Evolutionary conservation across 371 early-diverging fungal genomes (phyloP).

Genomic region (Zychaea mexicana): DNA sequence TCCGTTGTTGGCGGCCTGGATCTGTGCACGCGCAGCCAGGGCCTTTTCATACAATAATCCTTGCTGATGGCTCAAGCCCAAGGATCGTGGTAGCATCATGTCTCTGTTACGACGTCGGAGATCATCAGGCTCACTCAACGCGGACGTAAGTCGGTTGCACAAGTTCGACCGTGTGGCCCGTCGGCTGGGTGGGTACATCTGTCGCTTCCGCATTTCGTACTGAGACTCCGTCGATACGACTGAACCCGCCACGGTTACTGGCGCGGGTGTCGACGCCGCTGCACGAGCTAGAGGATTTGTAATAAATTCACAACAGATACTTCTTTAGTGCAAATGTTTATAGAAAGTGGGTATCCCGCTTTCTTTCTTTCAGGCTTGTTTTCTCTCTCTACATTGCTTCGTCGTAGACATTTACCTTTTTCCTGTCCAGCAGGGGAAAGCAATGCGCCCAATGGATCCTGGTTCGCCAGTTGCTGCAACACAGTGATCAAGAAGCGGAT

Average conservation of each 20-base stretch:
- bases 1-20: slow-evolving; percentile 31
- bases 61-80: slow-evolving; percentile 32
- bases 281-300: background rate
- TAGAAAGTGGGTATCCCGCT: too few species aligned
- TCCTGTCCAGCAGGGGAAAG: slow-evolving; percentile 63
- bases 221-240: slow-evolving; percentile 43
- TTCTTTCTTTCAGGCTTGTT: too few species aligned
- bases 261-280: slow-evolving; percentile 2
- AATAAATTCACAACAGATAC: background rate
- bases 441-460: slow-evolving; percentile 64
- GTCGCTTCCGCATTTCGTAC: slow-evolving; percentile 38
- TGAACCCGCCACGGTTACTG: slow-evolving; percentile 25
- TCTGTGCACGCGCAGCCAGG: slow-evolving; percentile 40
- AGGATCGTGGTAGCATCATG: slow-evolving; percentile 27
- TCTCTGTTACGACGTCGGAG: slow-evolving; percentile 37
- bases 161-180: slow-evolving; percentile 24
- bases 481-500: slow-evolving; percentile 93
- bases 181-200: slow-evolving; percentile 31
- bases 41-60: slow-evolving; percentile 45
- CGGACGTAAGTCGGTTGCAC: slow-evolving; percentile 30
- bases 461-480: slow-evolving; percentile 86
- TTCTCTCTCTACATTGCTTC: background rate
- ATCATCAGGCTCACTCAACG: slow-evolving; percentile 50
- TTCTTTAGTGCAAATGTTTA: too few species aligned
- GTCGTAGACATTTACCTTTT: too few species aligned